phyloP scores from a whole-genome alignment of 345 rosid genomes.

The Salix purpurea region DNA sequence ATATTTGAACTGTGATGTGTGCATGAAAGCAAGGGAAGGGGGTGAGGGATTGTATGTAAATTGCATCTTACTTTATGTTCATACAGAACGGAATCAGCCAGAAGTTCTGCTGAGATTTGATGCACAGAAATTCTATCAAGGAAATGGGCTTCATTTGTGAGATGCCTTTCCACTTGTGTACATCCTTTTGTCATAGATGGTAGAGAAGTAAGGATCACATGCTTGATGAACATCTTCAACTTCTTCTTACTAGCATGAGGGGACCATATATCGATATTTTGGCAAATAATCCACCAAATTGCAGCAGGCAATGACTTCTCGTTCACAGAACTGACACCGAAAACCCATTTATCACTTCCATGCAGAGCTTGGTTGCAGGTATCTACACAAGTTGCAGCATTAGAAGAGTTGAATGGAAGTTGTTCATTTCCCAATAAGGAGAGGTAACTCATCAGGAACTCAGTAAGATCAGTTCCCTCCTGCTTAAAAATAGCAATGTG shows the following conservation, averaged over 20 bases:
- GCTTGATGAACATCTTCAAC: slow-evolving; percentile 60
- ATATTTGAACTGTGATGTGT: neutral
- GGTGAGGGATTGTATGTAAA: neutral
- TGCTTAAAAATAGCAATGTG: slow-evolving; percentile 41
- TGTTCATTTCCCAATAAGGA: slow-evolving; percentile 30
- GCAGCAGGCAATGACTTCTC: slow-evolving; percentile 55
- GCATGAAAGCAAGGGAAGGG: neutral
- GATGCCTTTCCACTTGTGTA: slow-evolving; percentile 22
- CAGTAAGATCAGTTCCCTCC: slow-evolving; percentile 72
- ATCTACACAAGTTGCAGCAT: slow-evolving; percentile 16
- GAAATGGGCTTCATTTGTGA: slow-evolving; percentile 24
- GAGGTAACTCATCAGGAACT: slow-evolving; percentile 48
- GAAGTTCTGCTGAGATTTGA: slow-evolving; percentile 60
- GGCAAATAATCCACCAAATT: slow-evolving; percentile 71
- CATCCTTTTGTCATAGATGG: slow-evolving; percentile 31
- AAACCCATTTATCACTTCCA: slow-evolving; percentile 46
- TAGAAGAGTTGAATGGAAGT: slow-evolving; percentile 19
- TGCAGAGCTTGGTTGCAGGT: slow-evolving; percentile 19
- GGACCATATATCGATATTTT: slow-evolving; percentile 76
- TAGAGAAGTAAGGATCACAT: slow-evolving; percentile 48
- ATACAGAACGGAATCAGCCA: slow-evolving; percentile 52
- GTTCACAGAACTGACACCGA: slow-evolving; percentile 48
- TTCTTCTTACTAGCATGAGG: slow-evolving; percentile 52
- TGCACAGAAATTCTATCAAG: slow-evolving; percentile 36
- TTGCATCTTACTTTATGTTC: slow-evolving; percentile 57